These are phyloP conservation scores for Ascochyta rabiei DNA, from an alignment of 2,329 filamentous ascomycete species.

Conservation along the genomic window DNA sequence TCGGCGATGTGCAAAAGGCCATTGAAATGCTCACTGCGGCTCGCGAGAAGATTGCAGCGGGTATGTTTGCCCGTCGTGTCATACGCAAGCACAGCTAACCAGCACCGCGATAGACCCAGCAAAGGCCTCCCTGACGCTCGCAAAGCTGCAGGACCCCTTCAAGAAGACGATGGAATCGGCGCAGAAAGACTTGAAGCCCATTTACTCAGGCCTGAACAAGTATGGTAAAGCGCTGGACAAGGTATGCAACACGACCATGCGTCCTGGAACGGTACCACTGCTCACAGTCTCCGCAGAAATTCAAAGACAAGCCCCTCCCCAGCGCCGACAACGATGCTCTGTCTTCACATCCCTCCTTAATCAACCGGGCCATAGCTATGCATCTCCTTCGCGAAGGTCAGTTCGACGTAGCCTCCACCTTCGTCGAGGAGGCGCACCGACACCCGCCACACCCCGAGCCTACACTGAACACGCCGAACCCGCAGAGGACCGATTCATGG, in stretches of 20 bases:
- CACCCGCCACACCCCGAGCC: constrained; percentile 51
- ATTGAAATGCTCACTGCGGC: constrained; percentile 78
- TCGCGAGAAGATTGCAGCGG: constrained; percentile 72
- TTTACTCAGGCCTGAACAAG: constrained; percentile 80
- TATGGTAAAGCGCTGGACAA: constrained; percentile 87
- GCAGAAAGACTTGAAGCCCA: constrained; percentile 80
- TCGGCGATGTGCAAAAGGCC: constrained; percentile 81
- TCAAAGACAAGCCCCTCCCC: constrained; percentile 67
- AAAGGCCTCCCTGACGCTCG: constrained; percentile 74
- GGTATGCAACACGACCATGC: constrained; percentile 54
- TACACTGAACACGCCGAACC: constrained; percentile 43
- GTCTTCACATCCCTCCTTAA: constrained; percentile 73
- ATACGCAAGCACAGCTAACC: constrained; percentile 22
- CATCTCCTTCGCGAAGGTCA: constrained; percentile 93
- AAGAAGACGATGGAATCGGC: constrained; percentile 81
- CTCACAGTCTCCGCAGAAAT: constrained; percentile 56
- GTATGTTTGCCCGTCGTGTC: constrained; percentile 42
- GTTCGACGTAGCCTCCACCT: constrained; percentile 84
- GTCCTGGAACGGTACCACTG: neutral
- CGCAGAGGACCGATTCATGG: constrained; percentile 40
- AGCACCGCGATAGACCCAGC: constrained; percentile 62
- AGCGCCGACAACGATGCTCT: constrained; percentile 82
- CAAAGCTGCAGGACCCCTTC: constrained; percentile 84
- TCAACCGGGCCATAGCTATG: constrained; percentile 95
- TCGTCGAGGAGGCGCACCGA: constrained; percentile 72